Conservation (phyloP, 257 asterid species). For the Prunella vulgaris region DNA sequence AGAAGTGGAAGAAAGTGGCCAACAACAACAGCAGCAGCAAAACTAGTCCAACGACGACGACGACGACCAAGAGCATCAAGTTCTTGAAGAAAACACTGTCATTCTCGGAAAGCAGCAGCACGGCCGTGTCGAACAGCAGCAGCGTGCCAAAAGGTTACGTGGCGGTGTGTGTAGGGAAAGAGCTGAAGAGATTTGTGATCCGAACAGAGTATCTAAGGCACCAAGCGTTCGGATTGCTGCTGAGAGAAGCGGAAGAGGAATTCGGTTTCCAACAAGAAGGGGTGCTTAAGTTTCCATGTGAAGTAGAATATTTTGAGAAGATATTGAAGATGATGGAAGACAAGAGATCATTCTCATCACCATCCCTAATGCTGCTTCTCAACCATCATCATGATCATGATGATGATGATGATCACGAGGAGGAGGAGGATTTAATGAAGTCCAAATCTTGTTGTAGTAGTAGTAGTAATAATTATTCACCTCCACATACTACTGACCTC, state of each 20-base stretch:
- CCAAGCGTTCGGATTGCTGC: constrained; percentile 50
- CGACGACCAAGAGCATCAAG: constrained; percentile 46
- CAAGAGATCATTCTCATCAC: constrained; percentile 23
- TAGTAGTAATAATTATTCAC: constrained; percentile 21
- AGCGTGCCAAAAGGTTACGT: constrained; percentile 69
- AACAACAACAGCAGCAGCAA: constrained; percentile 13
- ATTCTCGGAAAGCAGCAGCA: constrained; percentile 42
- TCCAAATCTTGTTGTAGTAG: no score
- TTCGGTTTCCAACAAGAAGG: constrained; percentile 87
- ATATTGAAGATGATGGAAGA: constrained; percentile 50
- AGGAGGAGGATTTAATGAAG: no score
- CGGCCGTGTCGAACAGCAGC: neutral
- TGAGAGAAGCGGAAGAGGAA: constrained; percentile 81
- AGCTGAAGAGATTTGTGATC: constrained; percentile 61
- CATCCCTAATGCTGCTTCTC: constrained; percentile 25
- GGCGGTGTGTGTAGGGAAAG: constrained; percentile 64
- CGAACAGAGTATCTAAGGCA: constrained; percentile 62
- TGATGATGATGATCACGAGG: constrained; percentile 15
- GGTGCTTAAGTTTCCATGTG: constrained; percentile 64
- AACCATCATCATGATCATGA: neutral
- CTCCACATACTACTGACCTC: neutral
- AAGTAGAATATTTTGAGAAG: constrained; percentile 51
- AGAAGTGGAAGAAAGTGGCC: constrained; percentile 81
- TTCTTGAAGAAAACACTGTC: constrained; percentile 81
- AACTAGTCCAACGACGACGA: neutral